These are phyloP conservation scores for Solanum ossicruentum DNA, from an alignment of 257 asterid genomes.

Conservation along the genomic window DNA sequence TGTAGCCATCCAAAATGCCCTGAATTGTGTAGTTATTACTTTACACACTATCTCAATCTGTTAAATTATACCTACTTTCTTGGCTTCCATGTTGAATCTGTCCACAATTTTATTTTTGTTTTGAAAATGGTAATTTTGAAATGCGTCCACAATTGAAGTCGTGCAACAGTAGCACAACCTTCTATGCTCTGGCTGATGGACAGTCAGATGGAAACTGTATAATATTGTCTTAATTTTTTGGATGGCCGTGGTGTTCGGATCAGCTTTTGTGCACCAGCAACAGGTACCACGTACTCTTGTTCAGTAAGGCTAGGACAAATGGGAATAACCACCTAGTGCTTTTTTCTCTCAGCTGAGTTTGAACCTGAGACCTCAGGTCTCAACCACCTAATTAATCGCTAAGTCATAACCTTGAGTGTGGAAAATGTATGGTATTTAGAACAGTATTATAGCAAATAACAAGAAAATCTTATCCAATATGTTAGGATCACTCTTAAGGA, in stretches of 20 bases:
- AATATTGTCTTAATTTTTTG: not conserved
- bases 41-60: not conserved
- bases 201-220: not conserved
- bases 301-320: no score
- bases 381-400: no score
- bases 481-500: not conserved
- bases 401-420: not conserved
- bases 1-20: not conserved
- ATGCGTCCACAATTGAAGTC: not conserved
- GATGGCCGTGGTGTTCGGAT: no score
- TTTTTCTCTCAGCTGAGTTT: no score
- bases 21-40: not conserved
- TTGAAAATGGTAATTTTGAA: no score
- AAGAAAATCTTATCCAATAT: not conserved
- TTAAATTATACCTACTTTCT: not conserved
- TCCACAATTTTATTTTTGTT: no score
- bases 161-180: not conserved
- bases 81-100: not conserved
- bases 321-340: no score
- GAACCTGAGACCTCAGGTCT: no score
- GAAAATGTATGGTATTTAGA: not conserved
- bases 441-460: not conserved
- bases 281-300: no score
- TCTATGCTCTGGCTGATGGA: not conserved
- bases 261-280: no score